These are phyloP conservation scores for Blattamonas nauphoetae DNA, from an alignment of 78 protist species.

Conservation along the genomic window DNA sequence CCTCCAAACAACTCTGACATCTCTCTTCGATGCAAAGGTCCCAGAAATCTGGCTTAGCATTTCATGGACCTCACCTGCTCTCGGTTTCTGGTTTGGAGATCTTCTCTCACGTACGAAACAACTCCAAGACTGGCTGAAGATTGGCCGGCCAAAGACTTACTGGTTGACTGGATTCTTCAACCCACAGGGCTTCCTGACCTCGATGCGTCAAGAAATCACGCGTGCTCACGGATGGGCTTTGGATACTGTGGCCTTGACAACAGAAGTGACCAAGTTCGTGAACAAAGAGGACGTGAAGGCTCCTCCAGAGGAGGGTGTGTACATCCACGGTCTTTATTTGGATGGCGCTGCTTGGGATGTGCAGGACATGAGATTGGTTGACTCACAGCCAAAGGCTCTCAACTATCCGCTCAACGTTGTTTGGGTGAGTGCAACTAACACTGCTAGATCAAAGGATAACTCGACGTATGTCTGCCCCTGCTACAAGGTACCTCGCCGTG, in stretches of 20 bases:
- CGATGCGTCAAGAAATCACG: slow-evolving; percentile 68
- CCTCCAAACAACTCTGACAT: slow-evolving; percentile 31
- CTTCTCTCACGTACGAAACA: slow-evolving; percentile 47
- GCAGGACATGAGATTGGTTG: slow-evolving; percentile 28
- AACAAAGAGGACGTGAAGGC: slow-evolving; percentile 30
- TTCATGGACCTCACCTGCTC: slow-evolving; percentile 50
- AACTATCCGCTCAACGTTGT: slow-evolving; percentile 52
- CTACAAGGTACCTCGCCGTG: slow-evolving; percentile 46
- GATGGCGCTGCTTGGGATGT: slow-evolving; percentile 76
- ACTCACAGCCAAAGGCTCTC: slow-evolving; percentile 52
- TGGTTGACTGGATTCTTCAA: slow-evolving; percentile 72
- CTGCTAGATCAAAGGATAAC: neutral
- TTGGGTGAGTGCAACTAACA: slow-evolving; percentile 39
- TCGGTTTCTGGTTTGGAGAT: slow-evolving; percentile 61
- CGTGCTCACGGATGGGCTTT: slow-evolving; percentile 75
- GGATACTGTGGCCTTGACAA: slow-evolving; percentile 40
- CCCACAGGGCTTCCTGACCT: slow-evolving; percentile 71
- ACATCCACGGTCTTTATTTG: slow-evolving; percentile 65
- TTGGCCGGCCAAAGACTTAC: slow-evolving; percentile 46
- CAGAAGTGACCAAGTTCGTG: slow-evolving; percentile 34
- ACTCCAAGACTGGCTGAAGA: slow-evolving; percentile 43
- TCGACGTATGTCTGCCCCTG: slow-evolving; percentile 66
- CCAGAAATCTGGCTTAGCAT: slow-evolving; percentile 41
- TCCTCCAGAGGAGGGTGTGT: slow-evolving; percentile 61
- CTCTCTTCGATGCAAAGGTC: slow-evolving; percentile 52